Evolutionary conservation across 805 yeast genomes (phyloP).

Genomic region (Pichia membranifaciens): DNA sequence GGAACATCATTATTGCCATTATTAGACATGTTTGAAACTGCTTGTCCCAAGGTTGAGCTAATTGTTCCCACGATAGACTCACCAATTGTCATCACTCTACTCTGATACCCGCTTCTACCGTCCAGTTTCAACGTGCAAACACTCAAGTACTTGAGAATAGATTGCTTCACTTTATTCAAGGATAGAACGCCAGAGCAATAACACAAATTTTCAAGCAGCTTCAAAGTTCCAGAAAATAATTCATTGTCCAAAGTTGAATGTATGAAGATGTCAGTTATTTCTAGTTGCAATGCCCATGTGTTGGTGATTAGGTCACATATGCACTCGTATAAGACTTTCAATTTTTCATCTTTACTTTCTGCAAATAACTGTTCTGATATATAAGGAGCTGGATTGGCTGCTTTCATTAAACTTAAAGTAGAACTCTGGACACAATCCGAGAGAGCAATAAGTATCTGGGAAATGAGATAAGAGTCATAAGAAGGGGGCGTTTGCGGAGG

Average conservation of each 20-base stretch:
- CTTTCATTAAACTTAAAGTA: constrained; percentile 34
- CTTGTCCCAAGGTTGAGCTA: constrained; percentile 37
- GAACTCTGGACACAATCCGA: constrained; percentile 65
- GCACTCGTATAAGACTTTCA: constrained; percentile 12
- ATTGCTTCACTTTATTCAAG: constrained; percentile 50
- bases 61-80: constrained; percentile 49
- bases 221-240: constrained; percentile 56
- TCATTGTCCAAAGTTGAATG: constrained; percentile 68
- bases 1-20: background rate
- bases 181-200: constrained; percentile 80
- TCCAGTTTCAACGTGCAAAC: constrained; percentile 38
- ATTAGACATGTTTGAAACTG: constrained; percentile 27
- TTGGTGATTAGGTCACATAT: constrained; percentile 27
- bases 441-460: constrained; percentile 45
- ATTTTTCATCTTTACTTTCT: constrained; percentile 10
- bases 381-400: constrained; percentile 6
- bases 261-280: constrained; percentile 45
- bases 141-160: constrained; percentile 44
- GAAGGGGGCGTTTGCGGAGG: constrained; percentile 64
- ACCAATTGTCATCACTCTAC: constrained; percentile 39
- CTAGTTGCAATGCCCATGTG: constrained; percentile 37
- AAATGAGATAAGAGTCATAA: constrained; percentile 55
- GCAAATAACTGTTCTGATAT: constrained; percentile 13
- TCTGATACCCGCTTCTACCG: constrained; percentile 28
- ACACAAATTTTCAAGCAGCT: constrained; percentile 74